Evolutionary conservation across 176 grass and related monocot species (phyloP).

Genomic region (Carex scoparia): DNA sequence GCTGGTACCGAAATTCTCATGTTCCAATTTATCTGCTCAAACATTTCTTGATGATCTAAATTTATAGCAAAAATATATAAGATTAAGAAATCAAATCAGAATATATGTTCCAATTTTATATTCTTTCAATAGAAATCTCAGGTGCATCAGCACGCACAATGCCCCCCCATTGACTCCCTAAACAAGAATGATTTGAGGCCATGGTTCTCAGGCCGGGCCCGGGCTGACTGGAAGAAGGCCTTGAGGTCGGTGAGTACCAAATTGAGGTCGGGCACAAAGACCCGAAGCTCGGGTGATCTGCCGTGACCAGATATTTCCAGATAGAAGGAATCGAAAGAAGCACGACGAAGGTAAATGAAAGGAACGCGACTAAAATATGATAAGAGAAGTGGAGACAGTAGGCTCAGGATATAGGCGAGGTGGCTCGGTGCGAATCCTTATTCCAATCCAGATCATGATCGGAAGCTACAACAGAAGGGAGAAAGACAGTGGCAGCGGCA

Average conservation of each 20-base stretch:
- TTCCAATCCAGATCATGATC: too few species aligned
- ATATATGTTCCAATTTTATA: too few species aligned
- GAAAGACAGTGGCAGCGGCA: too few species aligned
- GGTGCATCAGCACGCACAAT: conserved; percentile 78
- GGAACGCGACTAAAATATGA: too few species aligned
- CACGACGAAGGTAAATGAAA: too few species aligned
- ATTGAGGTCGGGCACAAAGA: conserved; percentile 67
- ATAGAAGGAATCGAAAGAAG: too few species aligned
- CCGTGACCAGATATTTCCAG: conserved; percentile 47
- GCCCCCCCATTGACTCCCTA: conserved; percentile 90
- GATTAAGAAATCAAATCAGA: neutral
- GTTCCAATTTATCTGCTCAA: neutral
- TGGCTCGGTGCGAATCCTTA: too few species aligned
- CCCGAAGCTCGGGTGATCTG: conserved; percentile 56
- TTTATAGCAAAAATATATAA: neutral
- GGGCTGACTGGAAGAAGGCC: conserved; percentile 56
- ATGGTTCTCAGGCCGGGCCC: conserved; percentile 21
- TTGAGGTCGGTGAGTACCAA: conserved; percentile 46
- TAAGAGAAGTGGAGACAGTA: too few species aligned
- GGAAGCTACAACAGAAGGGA: too few species aligned
- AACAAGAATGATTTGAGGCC: conserved; percentile 59
- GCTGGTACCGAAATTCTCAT: neutral
- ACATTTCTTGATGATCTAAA: neutral
- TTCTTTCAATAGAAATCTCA: neutral
- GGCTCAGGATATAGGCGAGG: too few species aligned